Percentiles rank a stretch among this genome's conserved stretches.
Conservation (phyloP, 805 yeast species). For the Ogataea pini region DNA sequence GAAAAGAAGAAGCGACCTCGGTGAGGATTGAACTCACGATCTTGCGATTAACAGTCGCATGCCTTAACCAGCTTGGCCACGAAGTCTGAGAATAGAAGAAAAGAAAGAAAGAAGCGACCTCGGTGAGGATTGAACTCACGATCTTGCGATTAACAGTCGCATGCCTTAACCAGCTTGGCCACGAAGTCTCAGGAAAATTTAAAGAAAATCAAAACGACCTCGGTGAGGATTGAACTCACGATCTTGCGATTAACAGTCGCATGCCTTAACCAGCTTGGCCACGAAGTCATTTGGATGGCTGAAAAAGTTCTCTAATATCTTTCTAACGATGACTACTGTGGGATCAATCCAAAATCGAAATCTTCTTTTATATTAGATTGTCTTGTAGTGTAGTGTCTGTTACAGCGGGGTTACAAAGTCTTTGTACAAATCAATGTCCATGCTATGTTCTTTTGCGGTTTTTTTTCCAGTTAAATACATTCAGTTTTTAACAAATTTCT, state of each 20-base stretch:
- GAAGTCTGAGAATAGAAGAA: constrained; percentile 16
- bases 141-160: constrained; percentile 32
- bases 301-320: not conserved
- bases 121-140: constrained; percentile 33
- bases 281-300: constrained; percentile 19
- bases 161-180: constrained; percentile 33
- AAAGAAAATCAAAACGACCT: constrained; percentile 20
- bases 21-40: constrained; percentile 32
- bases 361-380: too few relatives aligned
- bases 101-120: constrained; percentile 19
- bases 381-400: too few relatives aligned
- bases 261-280: constrained; percentile 33
- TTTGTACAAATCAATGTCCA: too few relatives aligned
- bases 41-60: constrained; percentile 32
- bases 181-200: constrained; percentile 17
- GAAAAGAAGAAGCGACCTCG: constrained; percentile 21
- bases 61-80: constrained; percentile 33
- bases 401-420: too few relatives aligned
- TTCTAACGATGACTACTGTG: not conserved
- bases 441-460: too few relatives aligned
- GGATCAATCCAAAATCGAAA: not conserved
- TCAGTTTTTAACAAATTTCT: too few relatives aligned
- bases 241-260: constrained; percentile 32
- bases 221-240: constrained; percentile 33
- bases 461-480: too few relatives aligned